Percentiles rank a stretch among this genome's conserved stretches.
phyloP scores from a whole-genome alignment of 2,329 filamentous ascomycete species.

The Sclerotinia nivalis region DNA sequence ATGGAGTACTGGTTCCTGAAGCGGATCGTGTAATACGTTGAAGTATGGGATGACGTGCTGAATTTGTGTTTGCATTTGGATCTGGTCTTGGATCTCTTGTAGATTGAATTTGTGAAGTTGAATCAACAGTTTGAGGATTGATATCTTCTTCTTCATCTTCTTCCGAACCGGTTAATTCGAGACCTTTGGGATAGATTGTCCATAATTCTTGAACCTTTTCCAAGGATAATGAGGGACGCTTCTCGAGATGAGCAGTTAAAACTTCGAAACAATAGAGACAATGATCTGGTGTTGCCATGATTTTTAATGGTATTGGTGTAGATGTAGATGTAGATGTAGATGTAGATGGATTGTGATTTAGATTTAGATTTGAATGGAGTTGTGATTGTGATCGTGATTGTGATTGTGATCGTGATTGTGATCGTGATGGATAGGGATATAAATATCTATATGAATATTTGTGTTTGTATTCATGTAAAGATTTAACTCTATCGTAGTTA shows the following conservation, averaged over 20 bases:
- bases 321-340: neutral
- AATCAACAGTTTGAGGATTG: neutral
- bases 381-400: neutral
- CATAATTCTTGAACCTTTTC: slow-evolving; percentile 68
- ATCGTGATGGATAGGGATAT: neutral
- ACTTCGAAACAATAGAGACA: slow-evolving; percentile 93
- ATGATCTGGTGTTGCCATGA: slow-evolving; percentile 82
- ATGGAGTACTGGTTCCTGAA: slow-evolving; percentile 14
- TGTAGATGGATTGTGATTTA: neutral
- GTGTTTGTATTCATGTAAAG: neutral
- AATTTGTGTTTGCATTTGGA: slow-evolving; percentile 1
- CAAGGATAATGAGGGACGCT: slow-evolving; percentile 67
- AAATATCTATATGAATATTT: neutral
- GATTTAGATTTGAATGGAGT: neutral
- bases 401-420: neutral
- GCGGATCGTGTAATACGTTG: slow-evolving; percentile 27
- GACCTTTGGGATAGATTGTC: slow-evolving; percentile 42
- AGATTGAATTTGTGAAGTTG: neutral
- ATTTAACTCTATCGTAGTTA: neutral
- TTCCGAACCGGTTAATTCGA: slow-evolving; percentile 42
- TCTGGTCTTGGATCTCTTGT: slow-evolving; percentile 5
- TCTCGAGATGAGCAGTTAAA: slow-evolving; percentile 73
- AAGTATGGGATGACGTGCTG: slow-evolving; percentile 28
- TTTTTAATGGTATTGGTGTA: slow-evolving; percentile 8
- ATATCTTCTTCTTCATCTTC: slow-evolving; percentile 40